Percentiles rank a stretch among this genome's conserved stretches.
Conservation (phyloP, 2,329 filamentous ascomycete species). For the Arthrobotrys conoides region DNA sequence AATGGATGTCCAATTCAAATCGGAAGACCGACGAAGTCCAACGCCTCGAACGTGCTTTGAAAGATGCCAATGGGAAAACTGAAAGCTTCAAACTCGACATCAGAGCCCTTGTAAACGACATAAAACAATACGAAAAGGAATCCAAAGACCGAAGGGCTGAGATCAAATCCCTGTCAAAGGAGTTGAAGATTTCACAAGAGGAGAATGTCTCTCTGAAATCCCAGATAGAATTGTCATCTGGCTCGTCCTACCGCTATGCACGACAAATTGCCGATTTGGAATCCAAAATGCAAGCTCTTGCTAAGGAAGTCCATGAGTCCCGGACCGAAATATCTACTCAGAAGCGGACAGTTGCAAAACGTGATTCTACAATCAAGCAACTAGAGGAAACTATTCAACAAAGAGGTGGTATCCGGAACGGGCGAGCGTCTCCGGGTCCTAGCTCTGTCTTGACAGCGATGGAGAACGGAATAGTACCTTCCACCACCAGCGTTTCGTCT, state of each 20-base stretch:
- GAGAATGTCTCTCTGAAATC: slow-evolving; percentile 38
- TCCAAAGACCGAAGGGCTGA: slow-evolving; percentile 47
- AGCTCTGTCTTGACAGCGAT: slow-evolving; percentile 23
- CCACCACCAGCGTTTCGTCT: slow-evolving; percentile 11
- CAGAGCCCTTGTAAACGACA: slow-evolving; percentile 43
- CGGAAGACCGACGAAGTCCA: slow-evolving; percentile 47
- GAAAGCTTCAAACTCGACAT: slow-evolving; percentile 57
- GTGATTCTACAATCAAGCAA: slow-evolving; percentile 48
- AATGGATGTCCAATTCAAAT: slow-evolving; percentile 54
- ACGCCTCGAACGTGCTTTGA: slow-evolving; percentile 47
- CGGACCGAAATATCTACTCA: slow-evolving; percentile 38
- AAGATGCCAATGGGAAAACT: slow-evolving; percentile 39
- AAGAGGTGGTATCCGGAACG: slow-evolving; percentile 28
- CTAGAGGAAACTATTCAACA: slow-evolving; percentile 53
- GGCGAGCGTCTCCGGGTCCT: slow-evolving; percentile 44
- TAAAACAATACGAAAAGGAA: slow-evolving; percentile 59
- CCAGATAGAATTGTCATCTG: slow-evolving; percentile 45
- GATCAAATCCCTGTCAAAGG: slow-evolving; percentile 42
- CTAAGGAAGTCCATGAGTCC: slow-evolving; percentile 46
- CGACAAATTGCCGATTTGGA: slow-evolving; percentile 52
- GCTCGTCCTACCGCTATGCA: slow-evolving; percentile 39
- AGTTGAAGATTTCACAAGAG: slow-evolving; percentile 40
- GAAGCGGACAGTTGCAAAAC: slow-evolving; percentile 38
- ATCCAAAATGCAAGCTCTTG: slow-evolving; percentile 46
- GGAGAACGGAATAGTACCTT: slow-evolving; percentile 35